Conservation (phyloP, 805 yeast genomes). For the Komagataella phaffii region DNA sequence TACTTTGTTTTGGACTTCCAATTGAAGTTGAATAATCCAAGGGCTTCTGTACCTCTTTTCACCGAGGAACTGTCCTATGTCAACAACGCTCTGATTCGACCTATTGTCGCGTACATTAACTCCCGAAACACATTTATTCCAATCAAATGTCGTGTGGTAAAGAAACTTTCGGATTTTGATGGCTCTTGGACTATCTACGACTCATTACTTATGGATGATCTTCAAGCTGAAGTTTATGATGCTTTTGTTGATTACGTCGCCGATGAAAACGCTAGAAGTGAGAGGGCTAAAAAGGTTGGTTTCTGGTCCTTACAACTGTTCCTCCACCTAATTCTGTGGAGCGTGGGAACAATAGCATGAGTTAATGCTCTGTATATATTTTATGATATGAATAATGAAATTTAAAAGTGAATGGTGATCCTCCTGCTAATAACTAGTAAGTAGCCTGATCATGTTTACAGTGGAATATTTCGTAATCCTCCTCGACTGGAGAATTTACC, state of each 20-base stretch:
- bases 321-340: slow-evolving; percentile 70
- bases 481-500: background rate
- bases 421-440: background rate
- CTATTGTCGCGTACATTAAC: slow-evolving; percentile 92
- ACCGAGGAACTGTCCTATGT: slow-evolving; percentile 82
- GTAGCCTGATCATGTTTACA: background rate
- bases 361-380: background rate
- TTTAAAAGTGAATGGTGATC: background rate
- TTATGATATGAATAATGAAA: background rate
- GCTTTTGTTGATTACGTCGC: slow-evolving; percentile 82
- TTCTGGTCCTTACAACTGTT: slow-evolving; percentile 86
- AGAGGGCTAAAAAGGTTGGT: slow-evolving; percentile 71
- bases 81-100: slow-evolving; percentile 83
- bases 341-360: slow-evolving; percentile 57
- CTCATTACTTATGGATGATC: slow-evolving; percentile 79
- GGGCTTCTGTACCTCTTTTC: slow-evolving; percentile 82
- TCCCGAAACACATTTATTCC: slow-evolving; percentile 84
- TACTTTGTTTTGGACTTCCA: slow-evolving; percentile 65
- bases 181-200: slow-evolving; percentile 97
- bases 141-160: slow-evolving; percentile 68
- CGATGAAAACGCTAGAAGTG: slow-evolving; percentile 66
- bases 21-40: slow-evolving; percentile 68
- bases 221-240: slow-evolving; percentile 80
- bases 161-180: slow-evolving; percentile 70
- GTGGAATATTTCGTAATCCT: background rate